Base-by-base conservation (phyloP, 305 asterid genomes). In the Fraxinus ornus region DNA sequence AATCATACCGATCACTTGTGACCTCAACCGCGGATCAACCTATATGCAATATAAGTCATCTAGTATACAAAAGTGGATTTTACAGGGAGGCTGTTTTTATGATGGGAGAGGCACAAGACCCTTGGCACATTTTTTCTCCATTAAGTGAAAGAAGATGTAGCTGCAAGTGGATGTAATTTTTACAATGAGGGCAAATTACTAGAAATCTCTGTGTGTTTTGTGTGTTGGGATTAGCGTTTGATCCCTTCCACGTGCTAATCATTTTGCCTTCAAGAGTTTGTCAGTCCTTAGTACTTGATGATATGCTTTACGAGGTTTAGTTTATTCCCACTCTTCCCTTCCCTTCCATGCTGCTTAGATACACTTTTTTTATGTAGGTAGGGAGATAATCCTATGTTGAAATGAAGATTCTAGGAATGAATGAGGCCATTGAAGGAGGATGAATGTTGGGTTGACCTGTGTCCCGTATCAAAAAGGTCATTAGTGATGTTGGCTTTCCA, bases 371-470 rank as follows among this genome's bases (percentile, higher is more conserved):
- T 41, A 26, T 81, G 88, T 89, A 94, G 99, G 97, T 95, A 39
- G 83, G 98, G 10, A 76, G 55, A 62, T 91, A 84, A 76, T 94
- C 98, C 2, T 86, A 84, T 57, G 81, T 79, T 3, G 98, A 94
- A 84, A 94, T 94, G 99, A 82, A 26, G 79, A 82, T 78, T 12
- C 94, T 95, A 79, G 84, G 73, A 84, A 86, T 94, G 99, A 77
- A 80, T 13, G 74, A 82, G 55, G 99, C 98, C 1, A 93, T 85
- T 66, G 19, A 77, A 89, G 86, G 85, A 90, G 74, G 99, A 94
- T 68, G 73, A 87, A 71, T 95, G 99, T 81, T 95, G 99, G 99
- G 78, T 82, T 12, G 92, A 95, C 84, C 96, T 95, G 2, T 94
- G 83, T 79, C 41, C 80, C n/a, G 4, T n/a, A 3, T 8, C 80